Conservation (phyloP, 495 filamentous ascomycete genomes). For the Zalerion maritima region DNA sequence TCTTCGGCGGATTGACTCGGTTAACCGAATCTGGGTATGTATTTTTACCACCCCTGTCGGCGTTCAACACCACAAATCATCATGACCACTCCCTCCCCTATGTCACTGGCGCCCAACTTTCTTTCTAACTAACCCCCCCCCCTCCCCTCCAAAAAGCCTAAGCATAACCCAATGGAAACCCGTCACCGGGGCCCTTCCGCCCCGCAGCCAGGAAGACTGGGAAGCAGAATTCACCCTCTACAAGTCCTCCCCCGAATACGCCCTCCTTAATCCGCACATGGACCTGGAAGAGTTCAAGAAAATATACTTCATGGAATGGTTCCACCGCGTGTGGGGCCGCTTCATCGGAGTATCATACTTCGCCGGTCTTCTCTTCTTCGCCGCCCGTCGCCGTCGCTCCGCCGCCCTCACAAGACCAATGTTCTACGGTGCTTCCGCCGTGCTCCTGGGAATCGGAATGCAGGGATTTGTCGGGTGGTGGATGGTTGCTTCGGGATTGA, state of each 20-base stretch:
- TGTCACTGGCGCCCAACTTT: not conserved
- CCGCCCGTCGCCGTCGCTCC: slow-evolving; percentile 66
- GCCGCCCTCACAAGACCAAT: too few relatives aligned
- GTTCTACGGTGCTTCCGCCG: too few relatives aligned
- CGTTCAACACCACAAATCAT: not conserved
- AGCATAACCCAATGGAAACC: slow-evolving; percentile 99
- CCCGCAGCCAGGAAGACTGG: slow-evolving; percentile 63
- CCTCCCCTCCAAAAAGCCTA: slow-evolving; percentile 43
- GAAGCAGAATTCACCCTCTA: slow-evolving; percentile 86
- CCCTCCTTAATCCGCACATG: slow-evolving; percentile 83
- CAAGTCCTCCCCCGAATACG: slow-evolving; percentile 77
- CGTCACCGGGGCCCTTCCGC: slow-evolving; percentile 85
- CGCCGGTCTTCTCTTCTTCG: slow-evolving; percentile 74
- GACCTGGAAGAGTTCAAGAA: slow-evolving; percentile 83
- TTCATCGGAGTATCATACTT: slow-evolving; percentile 82
- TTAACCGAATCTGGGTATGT: slow-evolving; percentile 89
- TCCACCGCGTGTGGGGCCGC: slow-evolving; percentile 89
- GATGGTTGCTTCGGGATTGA: slow-evolving; percentile 95
- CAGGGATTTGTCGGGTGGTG: slow-evolving; percentile 96
- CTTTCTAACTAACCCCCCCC: slow-evolving; percentile 8
- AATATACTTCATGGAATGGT: slow-evolving; percentile 99
- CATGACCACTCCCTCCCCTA: not conserved
- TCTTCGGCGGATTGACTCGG: slow-evolving; percentile 85
- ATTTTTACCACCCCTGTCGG: too few relatives aligned
- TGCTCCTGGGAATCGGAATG: too few relatives aligned